A percentile compares a stretch with the other conserved stretches of the same genome.
Conservation (phyloP, 768 basidiomycete genomes). For the Auriculariales sp. region DNA sequence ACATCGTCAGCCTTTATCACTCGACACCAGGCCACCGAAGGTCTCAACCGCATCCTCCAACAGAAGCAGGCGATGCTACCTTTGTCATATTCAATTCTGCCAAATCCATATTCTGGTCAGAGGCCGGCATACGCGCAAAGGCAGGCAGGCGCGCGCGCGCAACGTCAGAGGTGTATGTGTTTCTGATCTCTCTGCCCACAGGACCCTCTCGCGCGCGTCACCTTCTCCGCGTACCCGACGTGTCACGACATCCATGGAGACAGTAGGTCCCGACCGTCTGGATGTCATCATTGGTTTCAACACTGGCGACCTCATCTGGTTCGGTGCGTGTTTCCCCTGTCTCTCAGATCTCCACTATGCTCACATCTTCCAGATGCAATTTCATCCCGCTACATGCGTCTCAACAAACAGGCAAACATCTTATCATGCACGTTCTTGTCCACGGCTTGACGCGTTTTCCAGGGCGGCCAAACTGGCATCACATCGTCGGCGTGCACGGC, state of each 20-base stretch:
- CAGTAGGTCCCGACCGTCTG: constrained; percentile 62
- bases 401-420: constrained; percentile 62
- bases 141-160: too few relatives aligned
- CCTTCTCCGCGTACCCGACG: constrained; percentile 77
- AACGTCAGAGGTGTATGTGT: too few relatives aligned
- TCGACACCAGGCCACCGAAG: constrained; percentile 69
- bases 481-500: constrained; percentile 72
- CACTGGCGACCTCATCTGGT: constrained; percentile 93
- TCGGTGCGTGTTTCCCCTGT: constrained; percentile 50
- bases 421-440: background rate
- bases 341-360: constrained; percentile 1
- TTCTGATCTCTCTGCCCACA: constrained; percentile 20
- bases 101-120: constrained; percentile 76
- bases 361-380: constrained; percentile 46
- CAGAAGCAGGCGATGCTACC: constrained; percentile 68
- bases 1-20: constrained; percentile 90
- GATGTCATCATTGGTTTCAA: constrained; percentile 86
- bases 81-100: constrained; percentile 81
- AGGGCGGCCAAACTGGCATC: constrained; percentile 47
- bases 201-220: constrained; percentile 78
- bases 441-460: background rate
- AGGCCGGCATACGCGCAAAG: constrained; percentile 74
- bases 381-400: constrained; percentile 63
- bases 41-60: constrained; percentile 51
- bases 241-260: constrained; percentile 70